phyloP scores from a whole-genome alignment of 2,329 filamentous ascomycete species.

The Plenodomus lindquistii region DNA sequence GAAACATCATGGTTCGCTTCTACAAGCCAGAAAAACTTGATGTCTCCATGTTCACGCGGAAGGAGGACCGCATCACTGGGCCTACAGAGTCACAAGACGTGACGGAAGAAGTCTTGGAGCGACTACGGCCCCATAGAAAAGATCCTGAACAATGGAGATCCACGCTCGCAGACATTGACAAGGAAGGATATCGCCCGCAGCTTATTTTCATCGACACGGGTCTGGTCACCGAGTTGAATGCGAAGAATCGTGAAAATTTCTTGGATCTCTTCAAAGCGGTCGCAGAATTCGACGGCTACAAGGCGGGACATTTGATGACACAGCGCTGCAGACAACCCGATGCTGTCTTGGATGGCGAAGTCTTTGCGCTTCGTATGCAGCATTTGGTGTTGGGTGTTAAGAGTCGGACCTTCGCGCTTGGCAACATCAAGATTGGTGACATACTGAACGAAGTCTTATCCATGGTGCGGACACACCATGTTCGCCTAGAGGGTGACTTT shows the following conservation, averaged over 20 bases:
- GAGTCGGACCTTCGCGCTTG: constrained; percentile 84
- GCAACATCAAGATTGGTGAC: constrained; percentile 94
- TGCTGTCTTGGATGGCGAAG: constrained; percentile 82
- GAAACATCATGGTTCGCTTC: constrained; percentile 99
- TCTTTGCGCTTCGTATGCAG: constrained; percentile 96
- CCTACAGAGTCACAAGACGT: constrained; percentile 67
- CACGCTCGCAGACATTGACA: constrained; percentile 76
- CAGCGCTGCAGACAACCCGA: constrained; percentile 91
- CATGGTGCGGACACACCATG: constrained; percentile 92
- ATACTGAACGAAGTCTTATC: constrained; percentile 85
- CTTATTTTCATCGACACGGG: constrained; percentile 98
- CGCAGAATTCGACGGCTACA: constrained; percentile 96
- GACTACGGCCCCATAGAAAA: constrained; percentile 73
- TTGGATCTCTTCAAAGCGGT: constrained; percentile 93
- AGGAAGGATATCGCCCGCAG: constrained; percentile 88
- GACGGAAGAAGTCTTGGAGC: constrained; percentile 82
- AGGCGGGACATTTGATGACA: constrained; percentile 93
- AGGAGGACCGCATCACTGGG: constrained; percentile 38
- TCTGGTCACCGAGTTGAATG: constrained; percentile 90
- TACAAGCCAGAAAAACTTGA: constrained; percentile 79
- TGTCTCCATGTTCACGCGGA: constrained; percentile 57
- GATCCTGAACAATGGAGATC: constrained; percentile 71
- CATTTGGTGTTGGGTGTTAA: constrained; percentile 92
- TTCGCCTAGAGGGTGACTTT: constrained; percentile 93
- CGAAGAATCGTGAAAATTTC: constrained; percentile 84